Conservation (phyloP, 495 filamentous ascomycete genomes). For the Penicillium desertorum region DNA sequence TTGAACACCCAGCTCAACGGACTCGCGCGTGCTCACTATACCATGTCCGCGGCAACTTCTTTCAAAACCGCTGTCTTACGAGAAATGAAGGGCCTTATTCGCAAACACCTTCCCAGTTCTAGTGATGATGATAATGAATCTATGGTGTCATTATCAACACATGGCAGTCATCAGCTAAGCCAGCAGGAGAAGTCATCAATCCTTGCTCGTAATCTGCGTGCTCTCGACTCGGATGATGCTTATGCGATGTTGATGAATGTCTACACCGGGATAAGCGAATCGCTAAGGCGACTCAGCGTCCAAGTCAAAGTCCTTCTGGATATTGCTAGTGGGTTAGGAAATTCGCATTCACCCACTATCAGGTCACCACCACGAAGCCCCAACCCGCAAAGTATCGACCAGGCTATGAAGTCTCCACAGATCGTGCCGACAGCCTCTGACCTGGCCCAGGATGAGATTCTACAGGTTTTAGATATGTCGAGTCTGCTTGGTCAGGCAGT, state of each 20-base stretch:
- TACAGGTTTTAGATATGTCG: slow-evolving; percentile 83
- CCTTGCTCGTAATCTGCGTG: slow-evolving; percentile 86
- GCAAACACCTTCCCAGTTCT: slow-evolving; percentile 81
- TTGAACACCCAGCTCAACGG: slow-evolving; percentile 70
- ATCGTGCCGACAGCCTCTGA: slow-evolving; percentile 27
- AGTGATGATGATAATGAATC: slow-evolving; percentile 93
- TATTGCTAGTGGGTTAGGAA: slow-evolving; percentile 75
- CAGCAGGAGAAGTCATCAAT: slow-evolving; percentile 88
- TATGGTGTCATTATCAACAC: slow-evolving; percentile 81
- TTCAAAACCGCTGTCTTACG: slow-evolving; percentile 85
- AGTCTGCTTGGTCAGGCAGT: slow-evolving; percentile 93
- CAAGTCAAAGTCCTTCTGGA: slow-evolving; percentile 96
- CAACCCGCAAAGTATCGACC: slow-evolving; percentile 33
- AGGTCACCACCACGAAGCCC: slow-evolving; percentile 54
- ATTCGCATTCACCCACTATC: slow-evolving; percentile 27
- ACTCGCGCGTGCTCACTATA: slow-evolving; percentile 73
- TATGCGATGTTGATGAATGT: slow-evolving; percentile 81
- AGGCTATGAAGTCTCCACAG: slow-evolving; percentile 17
- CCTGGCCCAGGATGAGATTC: slow-evolving; percentile 72
- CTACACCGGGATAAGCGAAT: slow-evolving; percentile 85
- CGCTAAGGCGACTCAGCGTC: slow-evolving; percentile 76
- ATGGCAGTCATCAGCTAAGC: slow-evolving; percentile 65
- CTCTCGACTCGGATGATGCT: slow-evolving; percentile 78
- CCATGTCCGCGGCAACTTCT: slow-evolving; percentile 73
- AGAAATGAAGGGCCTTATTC: slow-evolving; percentile 85